These are phyloP conservation scores for Sistotremastrum niveocremeum DNA, from an alignment of 768 basidiomycete genomes.

Conservation along the genomic window DNA sequence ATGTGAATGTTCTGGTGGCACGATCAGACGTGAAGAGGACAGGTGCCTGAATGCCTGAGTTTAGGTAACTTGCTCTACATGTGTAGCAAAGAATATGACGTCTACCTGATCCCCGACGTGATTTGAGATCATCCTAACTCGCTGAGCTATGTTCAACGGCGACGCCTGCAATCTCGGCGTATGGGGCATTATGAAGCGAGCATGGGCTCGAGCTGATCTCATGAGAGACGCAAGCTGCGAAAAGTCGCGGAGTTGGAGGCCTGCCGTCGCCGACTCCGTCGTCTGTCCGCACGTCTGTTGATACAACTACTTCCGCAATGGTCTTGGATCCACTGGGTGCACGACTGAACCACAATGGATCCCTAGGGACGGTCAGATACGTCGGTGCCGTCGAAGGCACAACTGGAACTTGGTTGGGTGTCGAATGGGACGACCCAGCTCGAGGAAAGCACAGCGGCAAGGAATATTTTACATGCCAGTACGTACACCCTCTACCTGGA, in stretches of 20 bases:
- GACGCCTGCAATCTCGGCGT: too few species aligned
- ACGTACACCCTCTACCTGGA: constrained; percentile 14
- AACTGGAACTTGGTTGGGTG: constrained; percentile 74
- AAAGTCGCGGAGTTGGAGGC: too few species aligned
- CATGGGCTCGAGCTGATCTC: too few species aligned
- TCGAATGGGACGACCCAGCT: constrained; percentile 84
- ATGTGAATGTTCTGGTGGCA: constrained; percentile 50
- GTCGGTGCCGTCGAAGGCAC: constrained; percentile 52
- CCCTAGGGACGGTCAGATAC: constrained; percentile 60
- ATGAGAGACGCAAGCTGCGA: too few species aligned
- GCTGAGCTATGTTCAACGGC: too few species aligned
- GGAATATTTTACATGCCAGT: constrained; percentile 72
- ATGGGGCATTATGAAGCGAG: too few species aligned
- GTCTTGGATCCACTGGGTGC: constrained; percentile 23
- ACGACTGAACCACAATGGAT: constrained; percentile 38
- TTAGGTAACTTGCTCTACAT: not conserved
- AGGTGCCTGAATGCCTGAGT: constrained; percentile 17
- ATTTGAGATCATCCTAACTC: too few species aligned
- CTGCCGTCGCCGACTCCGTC: too few species aligned
- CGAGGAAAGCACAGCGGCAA: constrained; percentile 80
- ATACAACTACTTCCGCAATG: too few species aligned
- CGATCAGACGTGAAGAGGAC: constrained; percentile 61
- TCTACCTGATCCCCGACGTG: too few species aligned
- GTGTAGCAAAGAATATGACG: too few species aligned
- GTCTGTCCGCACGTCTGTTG: too few species aligned